Evolutionary conservation across 2,329 filamentous ascomycete species (phyloP), one percentile per base, ranked within the genome.

Genomic region (Penicillium verrucosum): DNA sequence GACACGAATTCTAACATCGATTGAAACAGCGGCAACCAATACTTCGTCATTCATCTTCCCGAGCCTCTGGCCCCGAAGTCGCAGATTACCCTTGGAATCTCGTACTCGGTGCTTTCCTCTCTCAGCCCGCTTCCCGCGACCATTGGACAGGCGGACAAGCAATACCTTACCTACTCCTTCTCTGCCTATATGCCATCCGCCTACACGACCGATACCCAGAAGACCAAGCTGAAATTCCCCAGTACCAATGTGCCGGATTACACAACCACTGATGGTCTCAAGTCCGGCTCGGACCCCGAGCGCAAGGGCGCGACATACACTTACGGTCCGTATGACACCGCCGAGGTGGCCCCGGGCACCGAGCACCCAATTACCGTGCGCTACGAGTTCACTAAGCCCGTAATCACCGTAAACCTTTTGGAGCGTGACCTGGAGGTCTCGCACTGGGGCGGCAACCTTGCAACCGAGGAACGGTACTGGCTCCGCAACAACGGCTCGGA

Each of bases 391-490:
- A 97, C 90, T 62, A 95, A 93, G 77, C 93, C 94, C 12, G 81
- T 99, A 56, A 88, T 87, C 42, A 90, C 94, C 70, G 85, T 91
- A 49, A 85, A 86, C 34, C 80, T 85, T 16, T 81, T 99, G 58
- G 90, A 97, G 77, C 88, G 94, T 58, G 92, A 97, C 69, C 80
- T 99, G 61, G 94, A 99, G 75, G 88, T 99, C 67, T 96, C 90
- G 72, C 94, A 97, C 76, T 99, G 94, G 94, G 94, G 94, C 64
- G 94, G 94, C 60, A 99, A 99, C 72, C 77, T 97, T 52, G 94
- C 94, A 1, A 91, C 92, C 48, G 94, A 99, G 78, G 94, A 99
- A 78, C 86, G 90, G 56, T 97, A 96, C 77, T 90, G 88, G 75
- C 82, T 97, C 64, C 85, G 85, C 68, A 93, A 99, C 80, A 86